Evolutionary conservation across 371 early-diverging fungal species (phyloP), one percentile per base, ranked within the genome.

Genomic region (Thermomucor indicae-seudaticae): DNA sequence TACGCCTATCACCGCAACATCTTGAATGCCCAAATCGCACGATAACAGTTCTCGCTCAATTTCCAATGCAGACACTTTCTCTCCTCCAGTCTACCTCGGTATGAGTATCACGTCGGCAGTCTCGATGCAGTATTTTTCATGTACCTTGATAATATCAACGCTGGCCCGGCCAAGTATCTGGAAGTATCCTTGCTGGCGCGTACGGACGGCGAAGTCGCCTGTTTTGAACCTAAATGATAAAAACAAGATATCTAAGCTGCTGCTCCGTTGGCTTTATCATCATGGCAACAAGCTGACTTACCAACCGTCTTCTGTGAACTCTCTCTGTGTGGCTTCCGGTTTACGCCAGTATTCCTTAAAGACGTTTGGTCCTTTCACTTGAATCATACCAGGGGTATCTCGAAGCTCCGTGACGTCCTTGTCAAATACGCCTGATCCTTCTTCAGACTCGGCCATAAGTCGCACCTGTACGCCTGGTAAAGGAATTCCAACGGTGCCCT

Each of bases 11-110:
- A 92, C 89, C 3, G 90, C 86, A 23, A 82, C 82, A 51, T 93
- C 92, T 23, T 55, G 53, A 19, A 93, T 70, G 43, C 60, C 62
- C 11, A 75, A 41, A 46, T 47, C 43, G 6, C 75, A 62, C 24
- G 81, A 80, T n/a, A 89, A 58, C 1, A 92, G 50, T 60, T 83
- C 85, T 19, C 89, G 83, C 61, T 94, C 95, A 32, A 94, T 81
- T 57, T 90, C 91, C 35, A 92, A 59, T 0, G 95, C 90, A 1
- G 88, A 87, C 14, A 94, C 69, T 67, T 93, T 94, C 69, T 87
- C 91, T 12, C 93, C 93, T 42, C 91, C 91, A 12, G 84, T 80
- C 78, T 81, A 50, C 24, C 16, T 12, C 3, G 7, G 6, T 6
- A 11, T 39, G 40, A 20, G 12, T 10, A 43, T 2, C n/a, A n/a